Percentiles rank a stretch among this genome's conserved stretches.
phyloP scores from a whole-genome alignment of 768 basidiomycete genomes.

The Boletus patriciae region DNA sequence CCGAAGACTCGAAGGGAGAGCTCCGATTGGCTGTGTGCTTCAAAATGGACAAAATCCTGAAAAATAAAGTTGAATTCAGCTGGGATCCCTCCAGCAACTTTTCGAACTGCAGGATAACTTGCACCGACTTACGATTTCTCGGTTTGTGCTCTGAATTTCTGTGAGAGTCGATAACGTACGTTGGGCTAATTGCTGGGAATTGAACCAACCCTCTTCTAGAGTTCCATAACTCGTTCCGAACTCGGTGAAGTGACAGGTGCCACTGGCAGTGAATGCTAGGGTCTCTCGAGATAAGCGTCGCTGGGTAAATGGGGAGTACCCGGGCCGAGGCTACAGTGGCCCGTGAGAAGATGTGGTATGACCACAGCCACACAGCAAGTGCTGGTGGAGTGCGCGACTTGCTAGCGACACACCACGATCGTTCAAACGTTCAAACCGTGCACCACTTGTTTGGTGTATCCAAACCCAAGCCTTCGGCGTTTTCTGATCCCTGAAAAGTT shows the following conservation, averaged over 20 bases:
- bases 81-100: too few relatives aligned
- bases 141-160: background rate
- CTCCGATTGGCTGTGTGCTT: too few relatives aligned
- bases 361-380: conserved; percentile 17
- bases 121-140: background rate
- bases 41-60: too few relatives aligned
- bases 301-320: too few relatives aligned
- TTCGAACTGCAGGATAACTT: background rate
- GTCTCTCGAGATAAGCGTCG: too few relatives aligned
- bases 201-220: background rate
- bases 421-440: background rate
- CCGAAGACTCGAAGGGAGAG: too few relatives aligned
- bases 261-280: too few relatives aligned
- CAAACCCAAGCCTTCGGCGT: background rate
- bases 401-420: background rate
- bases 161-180: background rate
- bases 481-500: background rate
- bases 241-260: background rate
- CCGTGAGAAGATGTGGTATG: background rate
- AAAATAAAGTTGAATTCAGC: too few relatives aligned
- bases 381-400: background rate
- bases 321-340: too few relatives aligned
- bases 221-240: background rate
- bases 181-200: background rate
- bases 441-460: background rate